Evolutionary conservation across 1,139 yeast genomes (phyloP), one percentile per base, ranked within the genome.

Genomic region (Kodamaea sp.): DNA sequence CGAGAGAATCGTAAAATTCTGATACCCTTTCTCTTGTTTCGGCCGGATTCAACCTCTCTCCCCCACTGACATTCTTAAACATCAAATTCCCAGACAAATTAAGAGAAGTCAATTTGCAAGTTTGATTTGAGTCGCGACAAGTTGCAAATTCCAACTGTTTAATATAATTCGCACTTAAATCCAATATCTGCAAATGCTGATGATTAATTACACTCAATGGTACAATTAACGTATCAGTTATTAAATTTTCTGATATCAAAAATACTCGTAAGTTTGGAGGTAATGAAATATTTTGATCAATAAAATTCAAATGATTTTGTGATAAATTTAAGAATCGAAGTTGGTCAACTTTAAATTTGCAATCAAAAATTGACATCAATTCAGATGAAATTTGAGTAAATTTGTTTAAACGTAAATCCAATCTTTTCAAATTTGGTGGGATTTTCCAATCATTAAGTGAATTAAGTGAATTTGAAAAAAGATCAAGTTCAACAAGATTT

Each of bases 321-420:
- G 45, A 37, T 27, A 43, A 39, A 36, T 41, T 37, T 10, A 43
- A 26, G 22, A 39, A 37, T 12, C 34, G 38, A 23, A 37, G 35
- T 8, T 35, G 31, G 15, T 24, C 33, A 12, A 24, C 10, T 15
- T 29, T 9, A 23, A 31, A 32, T n/a, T 32, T 31, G 3, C 20
- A n/a, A 26, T 31, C 34, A 28, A 38, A 39, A 9, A 39, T 25
- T 7, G 43, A 42, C 27, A 46, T 31, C n/a, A 42, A 31, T 9
- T 29, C 27, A n/a, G 44, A 28, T 8, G 48, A 39, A 1, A 48
- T 28, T 6, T 29, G 34, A 2, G 35, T 34, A 8, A 62, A 33
- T 23, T 30, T 38, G 37, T 63, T 63, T 23, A 50, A 39, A 12
- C 61, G 39, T 25, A 65, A 43, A 36, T 63, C 62, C n/a, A 65